Evolutionary conservation across 257 asterid genomes (phyloP), one percentile per base, ranked within the genome.

Genomic region (Salvia splendens): DNA sequence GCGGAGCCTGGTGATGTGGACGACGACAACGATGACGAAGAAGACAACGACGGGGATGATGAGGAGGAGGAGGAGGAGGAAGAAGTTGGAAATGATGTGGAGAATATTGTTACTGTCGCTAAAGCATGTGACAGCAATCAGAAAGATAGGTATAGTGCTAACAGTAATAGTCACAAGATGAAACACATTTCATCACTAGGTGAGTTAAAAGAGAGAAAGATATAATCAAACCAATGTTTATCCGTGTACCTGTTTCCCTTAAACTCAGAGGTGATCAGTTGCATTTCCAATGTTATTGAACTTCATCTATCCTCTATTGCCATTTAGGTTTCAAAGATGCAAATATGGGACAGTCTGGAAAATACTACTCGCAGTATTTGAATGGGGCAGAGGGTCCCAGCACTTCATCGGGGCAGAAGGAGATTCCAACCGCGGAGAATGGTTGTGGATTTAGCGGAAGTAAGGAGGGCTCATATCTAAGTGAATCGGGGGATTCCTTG

Each of bases 381-480:
- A 85, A 79, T 72, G 86, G 84, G 65, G 60, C 69, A 3, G 86
- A 81, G 68, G 91, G 87, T 45, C 80, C 89, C 4, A 85, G 81
- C 73, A 72, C 88, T 20, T 81, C 84, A 10, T 77, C 82, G 0
- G 81, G 84, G 47, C 88, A 74, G 42, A 90, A 84, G 83, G 95
- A 85, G 47, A 70, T 33, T 35, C 32, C 68, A 12, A 70, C 68
- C 35, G 59, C 71, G 47, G 93, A 82, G 65, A 81, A 79, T 64
- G 95, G 85, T 11, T 85, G 85, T 73, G 92, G 86, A n/a, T 81
- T 80, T 75, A 83, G 95, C 63, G 96, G 92, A 79, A 84, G 88
- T 77, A 91, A 83, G 78, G 97, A 86, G 49, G 77, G 73, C 32
- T 73, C 73, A 1, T 79, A 60, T 77, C 70, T 73, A 11, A 74